phyloP scores from a whole-genome alignment of 2,329 filamentous ascomycete species.

The Alternaria gaisen region DNA sequence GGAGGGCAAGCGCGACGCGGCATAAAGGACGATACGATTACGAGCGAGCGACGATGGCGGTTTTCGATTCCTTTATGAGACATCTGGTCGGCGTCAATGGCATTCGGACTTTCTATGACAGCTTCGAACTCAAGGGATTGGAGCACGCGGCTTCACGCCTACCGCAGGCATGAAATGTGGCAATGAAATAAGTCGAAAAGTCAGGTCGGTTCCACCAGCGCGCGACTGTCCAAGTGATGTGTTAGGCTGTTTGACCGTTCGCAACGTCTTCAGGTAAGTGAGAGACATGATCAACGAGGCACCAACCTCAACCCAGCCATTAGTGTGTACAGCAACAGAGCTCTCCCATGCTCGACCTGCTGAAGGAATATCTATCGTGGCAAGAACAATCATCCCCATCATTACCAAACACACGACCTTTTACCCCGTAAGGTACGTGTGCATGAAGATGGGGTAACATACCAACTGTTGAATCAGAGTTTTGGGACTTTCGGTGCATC shows the following conservation, averaged over 20 bases:
- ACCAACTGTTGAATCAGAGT: conserved; percentile 21
- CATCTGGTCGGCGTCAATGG: conserved; percentile 54
- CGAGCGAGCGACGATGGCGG: conserved; percentile 46
- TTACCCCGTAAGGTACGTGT: conserved; percentile 63
- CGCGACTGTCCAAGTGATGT: conserved; percentile 35
- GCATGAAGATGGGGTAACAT: conserved; percentile 72
- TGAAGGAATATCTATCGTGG: conserved; percentile 74
- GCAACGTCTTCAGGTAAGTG: conserved; percentile 13
- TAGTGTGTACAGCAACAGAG: conserved; percentile 75
- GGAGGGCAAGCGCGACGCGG: conserved; percentile 92
- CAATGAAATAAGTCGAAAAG: conserved; percentile 52
- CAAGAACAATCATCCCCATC: conserved; percentile 64
- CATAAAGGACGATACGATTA: conserved; percentile 63
- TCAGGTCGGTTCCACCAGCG: conserved; percentile 32
- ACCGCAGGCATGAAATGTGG: conserved; percentile 48
- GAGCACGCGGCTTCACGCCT: conserved; percentile 41
- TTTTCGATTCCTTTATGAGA: conserved; percentile 52
- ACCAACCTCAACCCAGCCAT: conserved; percentile 59
- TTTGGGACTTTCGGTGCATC: conserved; percentile 6
- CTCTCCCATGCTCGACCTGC: conserved; percentile 67
- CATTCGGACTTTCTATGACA: conserved; percentile 51
- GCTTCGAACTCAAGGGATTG: conserved; percentile 47
- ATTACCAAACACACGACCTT: conserved; percentile 73
- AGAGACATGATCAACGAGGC: conserved; percentile 21
- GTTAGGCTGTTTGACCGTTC: conserved; percentile 16